phyloP scores from a whole-genome alignment of 129 eudicot genomes.

The Chrysanthemum makinoi region DNA sequence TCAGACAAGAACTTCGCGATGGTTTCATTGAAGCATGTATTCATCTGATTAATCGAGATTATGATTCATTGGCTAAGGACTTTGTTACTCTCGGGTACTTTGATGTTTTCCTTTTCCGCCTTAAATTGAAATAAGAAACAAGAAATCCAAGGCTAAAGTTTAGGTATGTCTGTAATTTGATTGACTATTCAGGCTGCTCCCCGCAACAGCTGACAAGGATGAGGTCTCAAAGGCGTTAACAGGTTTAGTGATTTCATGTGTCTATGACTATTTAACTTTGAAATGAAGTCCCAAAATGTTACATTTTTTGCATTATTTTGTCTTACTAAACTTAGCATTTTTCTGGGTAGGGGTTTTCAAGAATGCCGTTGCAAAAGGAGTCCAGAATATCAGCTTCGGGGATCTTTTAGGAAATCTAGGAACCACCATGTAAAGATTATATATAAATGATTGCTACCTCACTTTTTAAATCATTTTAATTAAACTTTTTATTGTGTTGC shows the following conservation, averaged over 20 bases:
- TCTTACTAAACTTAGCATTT: constrained; percentile 24
- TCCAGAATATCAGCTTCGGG: constrained; percentile 87
- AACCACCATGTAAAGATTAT: constrained; percentile 68
- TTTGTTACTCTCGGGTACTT: constrained; percentile 94
- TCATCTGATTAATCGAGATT: constrained; percentile 92
- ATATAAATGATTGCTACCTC: background rate
- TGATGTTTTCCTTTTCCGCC: constrained; percentile 17
- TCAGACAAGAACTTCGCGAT: constrained; percentile 91
- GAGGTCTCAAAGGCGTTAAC: constrained; percentile 94
- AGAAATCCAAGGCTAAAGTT: background rate
- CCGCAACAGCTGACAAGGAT: constrained; percentile 84
- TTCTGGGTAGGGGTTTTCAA: constrained; percentile 71
- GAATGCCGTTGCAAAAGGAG: constrained; percentile 83
- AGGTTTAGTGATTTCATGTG: constrained; percentile 49
- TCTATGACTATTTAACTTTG: constrained; percentile 2
- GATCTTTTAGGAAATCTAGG: constrained; percentile 92
- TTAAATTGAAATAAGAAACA: background rate
- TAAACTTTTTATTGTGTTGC: constrained; percentile 23
- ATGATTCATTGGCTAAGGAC: constrained; percentile 84
- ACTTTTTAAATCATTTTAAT: background rate
- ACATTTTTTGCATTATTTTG: constrained; percentile 7
- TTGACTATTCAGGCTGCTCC: constrained; percentile 69
- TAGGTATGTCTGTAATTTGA: constrained; percentile 14
- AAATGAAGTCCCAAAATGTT: background rate
- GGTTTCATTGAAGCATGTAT: constrained; percentile 99